Evolutionary conservation across 2,329 filamentous ascomycete species (phyloP), one percentile per base, ranked within the genome.

Genomic region (Ophiostoma sp.): DNA sequence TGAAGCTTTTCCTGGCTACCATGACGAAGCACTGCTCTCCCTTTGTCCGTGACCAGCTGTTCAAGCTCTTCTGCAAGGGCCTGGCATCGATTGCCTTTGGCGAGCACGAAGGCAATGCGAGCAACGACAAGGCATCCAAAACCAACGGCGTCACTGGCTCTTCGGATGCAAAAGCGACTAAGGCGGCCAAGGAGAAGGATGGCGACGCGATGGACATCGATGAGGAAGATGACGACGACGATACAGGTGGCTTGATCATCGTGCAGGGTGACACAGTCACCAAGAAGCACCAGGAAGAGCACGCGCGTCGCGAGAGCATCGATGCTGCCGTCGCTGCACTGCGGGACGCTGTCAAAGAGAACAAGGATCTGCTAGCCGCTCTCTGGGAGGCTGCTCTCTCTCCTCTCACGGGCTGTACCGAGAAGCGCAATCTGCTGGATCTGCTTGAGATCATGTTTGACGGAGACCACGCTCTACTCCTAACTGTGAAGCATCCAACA

Each of bases 41-140:
- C 0, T 90, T 83, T 74, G 84, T 90, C 6, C 86, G 89, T 57
- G 83, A 83, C 71, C 83, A 81, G 71, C 82, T 90, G 17, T 88
- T 89, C 74, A 84, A 87, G 72, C 80, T 84, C 8, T 83, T 90
- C 72, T 85, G 83, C 62, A 80, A 82, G 31, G 89, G 88, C 4
- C 79, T 91, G 57, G 89, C 87, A 4, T 83, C 84, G 33, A 84
- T 90, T 71, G 89, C 88, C 2, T 85, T 90, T 75, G 88, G 87
- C 48, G 87, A 90, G 73, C 81, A 84, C 71, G 87, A 86, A 41
- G 87, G 89, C 78, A 62, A 62, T 17, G 8, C 13, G 57, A 62
- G 23, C 57, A 20, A 23, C 8, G 52, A 54, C 52, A 54, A n/a
- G 52, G 8, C 13, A 33, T 17, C 74, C 75, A 36, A 76, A 78